Percentiles rank a stretch among this genome's conserved stretches.
Conservation (phyloP, 148 eudicot species). For the Rhododendron griersonianum region DNA sequence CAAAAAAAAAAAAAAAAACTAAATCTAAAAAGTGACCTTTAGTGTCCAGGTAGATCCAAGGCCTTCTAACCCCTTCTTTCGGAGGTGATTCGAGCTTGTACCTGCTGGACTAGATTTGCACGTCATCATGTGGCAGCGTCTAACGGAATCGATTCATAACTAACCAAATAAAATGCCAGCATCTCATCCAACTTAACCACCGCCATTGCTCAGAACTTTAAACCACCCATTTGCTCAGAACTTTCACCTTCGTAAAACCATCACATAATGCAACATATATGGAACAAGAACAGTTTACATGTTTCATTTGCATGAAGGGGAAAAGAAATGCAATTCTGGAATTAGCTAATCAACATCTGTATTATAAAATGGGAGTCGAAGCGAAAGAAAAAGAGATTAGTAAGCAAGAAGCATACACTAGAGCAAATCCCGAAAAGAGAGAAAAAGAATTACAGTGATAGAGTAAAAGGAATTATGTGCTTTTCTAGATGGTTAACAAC, state of each 20-base stretch:
- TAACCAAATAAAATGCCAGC: neutral
- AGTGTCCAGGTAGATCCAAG: neutral
- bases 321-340: neutral
- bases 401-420: slow-evolving; percentile 13
- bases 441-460: neutral
- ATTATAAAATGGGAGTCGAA: neutral
- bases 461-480: neutral
- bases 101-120: neutral
- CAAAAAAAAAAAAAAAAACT: too few relatives aligned
- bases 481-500: neutral
- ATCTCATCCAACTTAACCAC: neutral
- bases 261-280: neutral
- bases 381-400: neutral
- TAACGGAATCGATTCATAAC: neutral
- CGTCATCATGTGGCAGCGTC: neutral
- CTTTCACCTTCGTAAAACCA: neutral
- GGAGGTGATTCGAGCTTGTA: neutral
- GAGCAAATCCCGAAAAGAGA: neutral
- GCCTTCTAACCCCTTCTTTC: neutral
- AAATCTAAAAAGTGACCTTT: too few relatives aligned
- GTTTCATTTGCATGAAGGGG: neutral
- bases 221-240: neutral
- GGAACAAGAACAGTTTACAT: neutral
- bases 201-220: neutral
- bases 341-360: neutral